These are phyloP conservation scores for Evernia prunastri DNA, from an alignment of 495 filamentous ascomycete genomes.

Conservation along the genomic window DNA sequence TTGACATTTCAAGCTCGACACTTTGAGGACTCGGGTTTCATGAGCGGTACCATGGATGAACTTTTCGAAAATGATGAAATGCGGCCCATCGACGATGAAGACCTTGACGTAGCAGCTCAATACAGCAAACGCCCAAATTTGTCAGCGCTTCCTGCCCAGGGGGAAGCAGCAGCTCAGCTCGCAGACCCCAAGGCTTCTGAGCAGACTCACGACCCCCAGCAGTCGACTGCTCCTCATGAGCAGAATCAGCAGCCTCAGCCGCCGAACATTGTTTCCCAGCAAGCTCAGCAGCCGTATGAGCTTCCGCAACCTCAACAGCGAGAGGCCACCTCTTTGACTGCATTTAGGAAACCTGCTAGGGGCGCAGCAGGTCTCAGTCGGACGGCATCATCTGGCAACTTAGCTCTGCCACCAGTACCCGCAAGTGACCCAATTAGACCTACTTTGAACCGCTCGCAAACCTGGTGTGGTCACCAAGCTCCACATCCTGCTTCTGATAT, in stretches of 20 bases:
- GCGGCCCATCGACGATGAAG: slow-evolving; percentile 31
- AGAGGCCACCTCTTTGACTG: slow-evolving; percentile 11
- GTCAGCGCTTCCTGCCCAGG: background rate
- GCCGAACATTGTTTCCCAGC: background rate
- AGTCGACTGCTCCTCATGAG: background rate
- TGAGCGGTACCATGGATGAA: slow-evolving; percentile 67
- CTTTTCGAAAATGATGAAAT: slow-evolving; percentile 44
- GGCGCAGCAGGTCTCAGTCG: slow-evolving; percentile 17
- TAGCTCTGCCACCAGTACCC: slow-evolving; percentile 41
- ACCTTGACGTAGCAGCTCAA: slow-evolving; percentile 25
- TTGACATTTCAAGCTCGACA: slow-evolving; percentile 56
- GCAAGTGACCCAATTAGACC: slow-evolving; percentile 53
- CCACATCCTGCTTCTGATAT: slow-evolving; percentile 24
- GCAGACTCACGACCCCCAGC: background rate
- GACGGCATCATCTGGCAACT: slow-evolving; percentile 32
- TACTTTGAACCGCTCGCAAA: slow-evolving; percentile 40
- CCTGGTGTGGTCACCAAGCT: slow-evolving; percentile 38
- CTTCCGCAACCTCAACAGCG: slow-evolving; percentile 5
- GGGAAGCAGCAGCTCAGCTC: slow-evolving; percentile 1
- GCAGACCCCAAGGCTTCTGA: background rate
- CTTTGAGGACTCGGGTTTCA: slow-evolving; percentile 74
- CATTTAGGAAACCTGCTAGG: background rate
- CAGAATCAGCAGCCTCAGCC: background rate
- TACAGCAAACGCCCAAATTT: slow-evolving; percentile 25
- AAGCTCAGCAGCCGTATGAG: background rate